phyloP scores from a whole-genome alignment of 2,329 filamentous ascomycete species.

The Diplocarpon rosae region DNA sequence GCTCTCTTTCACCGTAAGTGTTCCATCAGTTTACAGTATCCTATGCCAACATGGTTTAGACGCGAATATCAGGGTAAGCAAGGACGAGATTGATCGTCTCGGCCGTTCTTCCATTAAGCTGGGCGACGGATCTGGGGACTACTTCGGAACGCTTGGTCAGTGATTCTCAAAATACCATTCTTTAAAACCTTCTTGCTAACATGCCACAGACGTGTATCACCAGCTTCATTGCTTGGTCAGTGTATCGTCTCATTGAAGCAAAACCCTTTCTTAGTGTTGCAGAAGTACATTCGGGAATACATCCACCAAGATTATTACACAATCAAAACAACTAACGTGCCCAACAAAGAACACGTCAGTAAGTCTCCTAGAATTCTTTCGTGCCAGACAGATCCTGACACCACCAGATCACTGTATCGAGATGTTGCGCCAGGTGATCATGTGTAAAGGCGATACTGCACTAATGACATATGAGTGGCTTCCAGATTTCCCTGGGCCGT shows the following conservation, averaged over 20 bases:
- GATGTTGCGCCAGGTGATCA: background rate
- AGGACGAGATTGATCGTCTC: background rate
- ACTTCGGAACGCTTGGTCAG: conserved; percentile 1
- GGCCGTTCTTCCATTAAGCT: background rate
- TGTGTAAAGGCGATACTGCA: background rate
- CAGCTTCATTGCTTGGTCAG: too few relatives aligned
- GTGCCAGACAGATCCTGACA: background rate
- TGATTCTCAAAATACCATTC: too few relatives aligned
- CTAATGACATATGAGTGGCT: conserved; percentile 2
- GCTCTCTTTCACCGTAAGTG: background rate
- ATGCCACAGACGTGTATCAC: too few relatives aligned
- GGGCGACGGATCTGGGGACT: background rate
- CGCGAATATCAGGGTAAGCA: background rate
- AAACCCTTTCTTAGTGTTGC: background rate
- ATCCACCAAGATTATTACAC: conserved; percentile 1
- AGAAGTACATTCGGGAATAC: background rate
- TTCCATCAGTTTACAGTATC: background rate
- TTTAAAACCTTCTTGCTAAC: too few relatives aligned
- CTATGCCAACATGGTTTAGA: too few relatives aligned
- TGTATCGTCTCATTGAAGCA: too few relatives aligned
- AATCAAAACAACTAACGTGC: background rate
- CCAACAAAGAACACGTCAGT: too few relatives aligned
- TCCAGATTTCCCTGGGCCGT: background rate
- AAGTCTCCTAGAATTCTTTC: too few relatives aligned
- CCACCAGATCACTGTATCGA: background rate